Base-by-base conservation (phyloP, 805 yeast species). In the Vanderwaltozyma verrucispora region DNA sequence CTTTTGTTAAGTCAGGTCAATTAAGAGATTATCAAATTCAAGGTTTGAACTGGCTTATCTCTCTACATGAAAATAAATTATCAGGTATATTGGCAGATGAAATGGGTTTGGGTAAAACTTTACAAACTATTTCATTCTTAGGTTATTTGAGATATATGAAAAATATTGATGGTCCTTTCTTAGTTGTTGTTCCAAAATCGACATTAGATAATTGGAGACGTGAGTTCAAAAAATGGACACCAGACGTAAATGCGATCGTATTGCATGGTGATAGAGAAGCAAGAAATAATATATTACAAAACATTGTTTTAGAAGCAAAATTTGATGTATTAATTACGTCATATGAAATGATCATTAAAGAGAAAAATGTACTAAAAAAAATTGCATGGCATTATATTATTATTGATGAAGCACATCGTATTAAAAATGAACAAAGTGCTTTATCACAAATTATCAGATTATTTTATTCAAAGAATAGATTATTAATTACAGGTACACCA, bases 81-180 rank as follows among this genome's bases (percentile, higher is more conserved):
- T 81, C 94, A 9, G 98, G 98, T 16, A 92, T 89, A 32, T 64
- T 89, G 35, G 98, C 98, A 11, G 98, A 89, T 62, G 98, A 89
- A 59, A 89, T 92, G 98, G 98, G 98, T 3, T 69, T 89, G 29
- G 98, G 98, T 39, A 89, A 89, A 60, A 89, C 98, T 5, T 65
- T 92, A 39, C 98, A 89, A 62, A 89, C 97, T 0, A 86, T 89
- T 33, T 75, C 97, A 2, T 92, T 89, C 50, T 63, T 89, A 34
- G 97, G 96, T 0, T 86, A 83, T 56, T 62, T 92, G 42, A 72
- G 96, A 45, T 86, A 85, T 54, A 67, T 78, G 38, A 77, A 77
- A 49, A 72, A 76, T 21, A 72, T 88, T 13, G 81, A 80, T 43
- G 98, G 98, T 0, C 98, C 98, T 0, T 85, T 80, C 53, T 74